These are phyloP conservation scores for Dalbergia cochinchinensis DNA, from an alignment of 306 rosid genomes.

Conservation along the genomic window DNA sequence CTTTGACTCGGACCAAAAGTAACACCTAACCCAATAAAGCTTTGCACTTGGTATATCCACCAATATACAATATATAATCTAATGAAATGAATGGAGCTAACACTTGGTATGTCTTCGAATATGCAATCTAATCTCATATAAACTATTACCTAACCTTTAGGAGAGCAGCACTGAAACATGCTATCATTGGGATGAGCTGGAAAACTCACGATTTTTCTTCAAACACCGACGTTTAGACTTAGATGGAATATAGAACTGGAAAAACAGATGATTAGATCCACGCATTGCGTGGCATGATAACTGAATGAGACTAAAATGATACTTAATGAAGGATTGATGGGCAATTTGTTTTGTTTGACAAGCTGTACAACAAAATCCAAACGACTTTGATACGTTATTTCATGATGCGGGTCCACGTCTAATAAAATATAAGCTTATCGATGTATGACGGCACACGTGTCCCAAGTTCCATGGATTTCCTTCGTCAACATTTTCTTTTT, in stretches of 20 bases:
- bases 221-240: not conserved
- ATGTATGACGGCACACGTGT: not conserved
- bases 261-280: not conserved
- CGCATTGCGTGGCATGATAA: slow-evolving; percentile 29
- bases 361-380: not conserved
- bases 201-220: not conserved
- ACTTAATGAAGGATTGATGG: slow-evolving; percentile 24
- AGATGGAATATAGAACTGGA: not conserved
- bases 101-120: not conserved
- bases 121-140: not conserved
- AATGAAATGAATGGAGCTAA: not conserved
- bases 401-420: not conserved
- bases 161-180: not conserved
- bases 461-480: not conserved
- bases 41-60: not conserved
- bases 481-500: not conserved
- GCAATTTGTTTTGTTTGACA: slow-evolving; percentile 8
- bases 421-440: not conserved
- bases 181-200: not conserved
- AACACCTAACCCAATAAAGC: not conserved
- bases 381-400: not conserved
- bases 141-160: not conserved
- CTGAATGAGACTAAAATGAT: slow-evolving; percentile 41
- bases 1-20: too few relatives aligned
- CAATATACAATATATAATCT: not conserved